Percentiles rank a stretch among this genome's conserved stretches.
phyloP scores from a whole-genome alignment of 129 eudicot species.

The Dittrichia graveolens region DNA sequence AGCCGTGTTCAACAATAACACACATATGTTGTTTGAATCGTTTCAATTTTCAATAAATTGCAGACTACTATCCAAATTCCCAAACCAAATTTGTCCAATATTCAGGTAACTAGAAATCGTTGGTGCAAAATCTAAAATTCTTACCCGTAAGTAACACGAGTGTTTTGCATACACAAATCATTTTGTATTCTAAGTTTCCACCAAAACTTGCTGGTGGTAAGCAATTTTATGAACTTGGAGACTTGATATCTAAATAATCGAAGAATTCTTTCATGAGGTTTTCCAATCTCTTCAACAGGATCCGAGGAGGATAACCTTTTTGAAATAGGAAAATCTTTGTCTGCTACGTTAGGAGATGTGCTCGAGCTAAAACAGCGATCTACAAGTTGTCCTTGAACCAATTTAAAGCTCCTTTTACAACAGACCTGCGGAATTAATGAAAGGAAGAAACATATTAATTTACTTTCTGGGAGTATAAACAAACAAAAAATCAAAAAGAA shows the following conservation, averaged over 20 bases:
- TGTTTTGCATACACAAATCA: slow-evolving; percentile 29
- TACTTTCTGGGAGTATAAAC: not conserved
- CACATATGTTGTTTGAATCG: not conserved
- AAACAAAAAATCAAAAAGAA: slow-evolving; percentile 15
- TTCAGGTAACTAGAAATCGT: not conserved
- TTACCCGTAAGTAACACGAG: slow-evolving; percentile 7
- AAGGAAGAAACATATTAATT: slow-evolving; percentile 1
- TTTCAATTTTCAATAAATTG: slow-evolving; percentile 2
- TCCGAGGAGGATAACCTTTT: slow-evolving; percentile 10
- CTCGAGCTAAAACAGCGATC: slow-evolving; percentile 16
- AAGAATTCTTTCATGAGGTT: slow-evolving; percentile 26
- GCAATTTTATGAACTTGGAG: slow-evolving; percentile 29
- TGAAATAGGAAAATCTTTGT: slow-evolving; percentile 23
- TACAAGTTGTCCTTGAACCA: slow-evolving; percentile 92
- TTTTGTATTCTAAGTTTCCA: slow-evolving; percentile 17
- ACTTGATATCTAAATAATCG: slow-evolving; percentile 24
- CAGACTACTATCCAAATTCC: not conserved
- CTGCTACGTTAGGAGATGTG: slow-evolving; percentile 13
- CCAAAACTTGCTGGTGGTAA: slow-evolving; percentile 24
- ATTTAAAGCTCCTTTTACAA: slow-evolving; percentile 77
- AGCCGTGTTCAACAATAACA: slow-evolving; percentile 38
- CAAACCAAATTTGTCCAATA: not conserved
- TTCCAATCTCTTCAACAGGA: slow-evolving; percentile 26
- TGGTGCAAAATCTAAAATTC: slow-evolving; percentile 22
- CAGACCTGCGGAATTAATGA: slow-evolving; percentile 59